Evolutionary conservation across 2,329 filamentous ascomycete species (phyloP).

Genomic region (Hypocreales sp.): DNA sequence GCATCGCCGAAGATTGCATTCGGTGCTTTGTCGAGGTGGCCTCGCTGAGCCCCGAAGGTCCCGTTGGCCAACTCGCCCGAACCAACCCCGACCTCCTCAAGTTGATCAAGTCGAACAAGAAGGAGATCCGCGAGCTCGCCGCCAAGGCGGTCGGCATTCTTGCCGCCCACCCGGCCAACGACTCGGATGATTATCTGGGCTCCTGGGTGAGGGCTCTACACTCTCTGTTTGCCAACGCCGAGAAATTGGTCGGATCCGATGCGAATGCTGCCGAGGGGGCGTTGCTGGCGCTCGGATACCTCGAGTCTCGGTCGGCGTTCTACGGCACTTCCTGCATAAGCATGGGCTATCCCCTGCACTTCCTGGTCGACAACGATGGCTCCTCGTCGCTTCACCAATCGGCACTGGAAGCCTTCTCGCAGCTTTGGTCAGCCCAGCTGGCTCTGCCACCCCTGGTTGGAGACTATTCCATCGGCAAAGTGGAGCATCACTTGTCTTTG

Average conservation of each 20-base stretch:
- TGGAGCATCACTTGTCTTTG: slow-evolving; percentile 47
- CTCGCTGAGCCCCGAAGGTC: slow-evolving; percentile 33
- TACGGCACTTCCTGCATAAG: slow-evolving; percentile 20
- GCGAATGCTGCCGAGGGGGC: slow-evolving; percentile 31
- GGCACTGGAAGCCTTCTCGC: slow-evolving; percentile 26
- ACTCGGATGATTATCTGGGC: slow-evolving; percentile 13
- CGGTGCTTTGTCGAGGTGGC: slow-evolving; percentile 38
- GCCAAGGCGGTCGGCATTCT: slow-evolving; percentile 65
- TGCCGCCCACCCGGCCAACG: slow-evolving; percentile 43
- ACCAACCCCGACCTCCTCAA: slow-evolving; percentile 37
- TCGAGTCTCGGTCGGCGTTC: slow-evolving; percentile 27
- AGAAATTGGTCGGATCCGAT: slow-evolving; percentile 26
- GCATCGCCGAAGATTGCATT: slow-evolving; percentile 29
- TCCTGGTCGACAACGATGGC: slow-evolving; percentile 15
- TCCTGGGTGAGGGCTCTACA: slow-evolving; percentile 16
- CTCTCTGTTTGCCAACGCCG: slow-evolving; percentile 25
- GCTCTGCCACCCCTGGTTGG: slow-evolving; percentile 16
- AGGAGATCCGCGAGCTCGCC: slow-evolving; percentile 47
- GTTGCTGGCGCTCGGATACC: slow-evolving; percentile 26
- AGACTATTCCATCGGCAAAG: slow-evolving; percentile 17
- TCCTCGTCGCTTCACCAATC: slow-evolving; percentile 24
- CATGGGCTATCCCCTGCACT: slow-evolving; percentile 12
- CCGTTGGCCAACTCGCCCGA: too few relatives aligned
- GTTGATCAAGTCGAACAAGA: slow-evolving; percentile 56
- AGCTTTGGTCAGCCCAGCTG: slow-evolving; percentile 30